Evolutionary conservation across 257 asterid species (phyloP), one percentile per base, ranked within the genome.

Genomic region (Fraxinus quadrangulata): DNA sequence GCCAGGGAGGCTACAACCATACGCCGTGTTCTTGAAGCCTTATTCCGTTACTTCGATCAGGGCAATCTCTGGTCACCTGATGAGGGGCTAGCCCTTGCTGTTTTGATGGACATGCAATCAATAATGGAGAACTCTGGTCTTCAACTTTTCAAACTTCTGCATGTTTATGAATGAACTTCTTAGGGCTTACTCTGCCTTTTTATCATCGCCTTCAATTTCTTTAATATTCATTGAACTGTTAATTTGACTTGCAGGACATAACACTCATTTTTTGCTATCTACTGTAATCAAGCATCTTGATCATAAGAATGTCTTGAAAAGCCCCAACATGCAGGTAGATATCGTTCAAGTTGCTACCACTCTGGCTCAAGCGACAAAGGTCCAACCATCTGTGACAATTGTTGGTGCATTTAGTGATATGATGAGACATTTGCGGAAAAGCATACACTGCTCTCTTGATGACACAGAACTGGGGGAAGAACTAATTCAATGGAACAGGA

Each of bases 281-380:
- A 82, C 90, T n/a, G 88, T 89, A 70, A 89, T 90, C 87, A 90
- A 89, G 85, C 96, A 90, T 83, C 94, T 90, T 77, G 96, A 90
- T 82, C 92, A 89, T 83, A 90, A 87, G 91, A 90, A 90, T 83
- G 91, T 90, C 67, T 79, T 87, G 82, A 85, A 72, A 80, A 86
- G 71, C 82, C 88, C 94, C 73, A 75, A 82, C 73, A 82, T 90
- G 94, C 96, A 90, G 88, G 87, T 86, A 77, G 94, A 89, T 76
- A 89, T 90, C 80, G 89, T 90, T 84, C 88, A 84, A 84, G 91
- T 90, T 85, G 92, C 90, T 56, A 87, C 87, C 72, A 78, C 89
- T 81, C 84, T 90, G 83, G 84, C 87, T 84, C 85, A 83, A 70
- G 82, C 80, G 23, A 87, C 94, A 42, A 90, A 86, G 92, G 78